These are phyloP conservation scores for Saccharomycopsis amapae DNA, from an alignment of 805 yeast genomes.

Conservation along the genomic window DNA sequence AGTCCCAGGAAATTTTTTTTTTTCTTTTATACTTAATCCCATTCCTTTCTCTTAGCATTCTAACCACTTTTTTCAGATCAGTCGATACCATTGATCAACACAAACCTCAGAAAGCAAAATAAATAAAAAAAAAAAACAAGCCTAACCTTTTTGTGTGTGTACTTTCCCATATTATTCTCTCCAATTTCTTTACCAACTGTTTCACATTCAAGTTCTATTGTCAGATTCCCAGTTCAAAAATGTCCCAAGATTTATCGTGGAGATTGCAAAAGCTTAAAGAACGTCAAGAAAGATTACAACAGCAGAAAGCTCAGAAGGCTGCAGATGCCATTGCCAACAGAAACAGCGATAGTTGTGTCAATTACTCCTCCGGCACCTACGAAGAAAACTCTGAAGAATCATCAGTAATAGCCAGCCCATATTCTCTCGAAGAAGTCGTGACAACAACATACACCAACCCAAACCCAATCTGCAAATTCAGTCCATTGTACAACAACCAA, in stretches of 20 bases:
- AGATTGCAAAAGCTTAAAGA: conserved; percentile 18
- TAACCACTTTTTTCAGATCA: no score
- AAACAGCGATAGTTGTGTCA: conserved; percentile 4
- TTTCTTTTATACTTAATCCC: no score
- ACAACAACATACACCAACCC: conserved; percentile 14
- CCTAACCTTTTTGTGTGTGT: not conserved
- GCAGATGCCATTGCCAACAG: conserved; percentile 2
- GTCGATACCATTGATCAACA: no score
- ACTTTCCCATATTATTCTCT: not conserved
- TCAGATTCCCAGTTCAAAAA: no score
- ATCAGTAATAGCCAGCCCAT: no score
- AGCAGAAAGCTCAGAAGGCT: not conserved
- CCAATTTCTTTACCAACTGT: no score
- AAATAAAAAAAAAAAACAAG: not conserved
- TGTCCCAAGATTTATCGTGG: conserved; percentile 17
- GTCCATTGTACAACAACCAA: conserved; percentile 9
- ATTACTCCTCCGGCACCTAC: no score
- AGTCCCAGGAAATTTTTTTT: no score
- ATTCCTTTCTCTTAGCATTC: no score
- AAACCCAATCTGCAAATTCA: conserved; percentile 14
- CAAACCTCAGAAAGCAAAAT: not conserved
- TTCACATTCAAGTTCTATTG: no score
- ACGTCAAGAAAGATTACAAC: conserved; percentile 12
- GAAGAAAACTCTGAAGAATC: no score
- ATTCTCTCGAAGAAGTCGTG: not conserved